Evolutionary conservation across 2,329 filamentous ascomycete species (phyloP), one percentile per base, ranked within the genome.

Genomic region (Herpotrichia juniperi): DNA sequence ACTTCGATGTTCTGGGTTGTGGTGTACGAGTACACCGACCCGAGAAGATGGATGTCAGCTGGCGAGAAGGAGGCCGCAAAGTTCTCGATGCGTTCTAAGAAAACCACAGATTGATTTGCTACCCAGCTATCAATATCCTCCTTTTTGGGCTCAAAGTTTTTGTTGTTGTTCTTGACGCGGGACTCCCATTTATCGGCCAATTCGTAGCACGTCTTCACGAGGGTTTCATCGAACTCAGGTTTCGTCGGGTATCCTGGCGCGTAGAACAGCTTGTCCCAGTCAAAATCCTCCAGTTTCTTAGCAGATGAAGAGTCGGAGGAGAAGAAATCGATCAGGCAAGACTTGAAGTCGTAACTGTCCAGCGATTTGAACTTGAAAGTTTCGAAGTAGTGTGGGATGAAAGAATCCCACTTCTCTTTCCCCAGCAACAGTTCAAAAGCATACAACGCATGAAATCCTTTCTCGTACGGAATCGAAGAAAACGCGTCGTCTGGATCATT

Each of bases 401-500:
- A 99, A 63, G 87, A 89, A 80, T 97, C 91, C 78, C 94, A 99
- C 71, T 89, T 89, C n/a, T 88, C 82, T 54, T 90, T 88, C 30
- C 91, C 90, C 3, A 97, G 83, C 1, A 96, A 79, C 42, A 88
- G 88, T 67, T 99, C 94, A 12, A 99, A 86, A 65, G 93, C 87
- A 74, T 92, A 97, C 40, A 99, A 81, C 74, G 97, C 96, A 68
- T 90, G 90, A 76, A 96, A 97, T 3, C 93, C 93, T 76, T 99
- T 97, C 72, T 97, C 93, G 67, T 99, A 99, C 0, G 94, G 92
- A 28, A 97, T 81, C 22, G 86, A 89, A 61, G 90, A 96, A 78
- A 97, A 99, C 1, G 93, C 90, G 73, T 99, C 94, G 72, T 97
- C 94, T 0, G 94, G 94, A 64, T 97, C 93, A 61, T 94, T 88